Evolutionary conservation across 2,329 filamentous ascomycete species (phyloP), one percentile per base, ranked within the genome.

Genomic region (Hymenoscyphus repandus): DNA sequence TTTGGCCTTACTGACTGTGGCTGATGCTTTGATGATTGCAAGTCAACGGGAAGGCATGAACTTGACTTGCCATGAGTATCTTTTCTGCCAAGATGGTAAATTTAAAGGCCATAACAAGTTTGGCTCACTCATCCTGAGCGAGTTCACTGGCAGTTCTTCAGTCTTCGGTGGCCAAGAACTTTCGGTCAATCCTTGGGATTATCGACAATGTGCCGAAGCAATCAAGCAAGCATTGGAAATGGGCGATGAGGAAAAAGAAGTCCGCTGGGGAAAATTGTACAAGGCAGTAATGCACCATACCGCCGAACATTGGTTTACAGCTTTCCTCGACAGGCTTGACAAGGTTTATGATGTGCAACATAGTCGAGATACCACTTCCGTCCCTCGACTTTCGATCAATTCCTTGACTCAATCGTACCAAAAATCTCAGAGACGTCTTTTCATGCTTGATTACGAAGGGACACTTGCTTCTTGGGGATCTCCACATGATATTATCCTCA

Each of bases 11-110:
- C 77, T 96, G 42, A 90, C 89, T 2, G 85, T 95, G 47, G 93
- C 92, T 1, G 91, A 97, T 70, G 88, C 86, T 2, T 74, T 97
- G 45, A 93, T 96, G 81, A 93, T 97, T 63, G 95, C 92, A 2
- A 95, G 90, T 65, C 83, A 97, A 61, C 89, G 93, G 47, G 92
- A 97, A 68, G 92, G 92, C 56, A 97, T 97, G 93, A 97, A 96
- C 66, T 71, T 97, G 50, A 96, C 92, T 0, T 91, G 88, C 5
- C 93, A 97, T 66, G 92, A 97, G 67, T 97, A 90, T 64, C 79
- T 96, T 32, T 88, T 89, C 59, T 96, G 91, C 64, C 92, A 97
- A 65, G 92, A 97, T 63, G 91, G 91, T 37, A 80, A 80, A 58
- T 76, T 78, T 46, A 71, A 80, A 55, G 74, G 77, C 2, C 74